phyloP scores from a whole-genome alignment of 768 basidiomycete species.

The Leccinellum luteum region DNA sequence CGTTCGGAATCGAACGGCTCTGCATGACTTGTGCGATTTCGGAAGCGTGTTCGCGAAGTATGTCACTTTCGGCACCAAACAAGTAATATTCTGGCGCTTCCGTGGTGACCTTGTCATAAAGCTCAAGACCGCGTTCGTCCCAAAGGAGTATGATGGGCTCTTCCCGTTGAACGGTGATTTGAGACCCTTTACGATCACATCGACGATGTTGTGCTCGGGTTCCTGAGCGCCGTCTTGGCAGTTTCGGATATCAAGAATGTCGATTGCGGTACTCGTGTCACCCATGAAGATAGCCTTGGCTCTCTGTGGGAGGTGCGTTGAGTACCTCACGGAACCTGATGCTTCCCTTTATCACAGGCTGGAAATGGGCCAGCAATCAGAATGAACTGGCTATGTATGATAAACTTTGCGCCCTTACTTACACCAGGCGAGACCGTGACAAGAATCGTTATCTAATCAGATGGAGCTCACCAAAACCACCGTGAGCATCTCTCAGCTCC shows the following conservation, averaged over 20 bases:
- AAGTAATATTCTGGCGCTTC: constrained; percentile 83
- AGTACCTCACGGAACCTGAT: too few species aligned
- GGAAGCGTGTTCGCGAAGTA: constrained; percentile 67
- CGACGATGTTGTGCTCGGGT: constrained; percentile 34
- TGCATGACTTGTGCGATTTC: constrained; percentile 80
- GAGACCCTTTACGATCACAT: constrained; percentile 56
- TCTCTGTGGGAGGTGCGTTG: background rate
- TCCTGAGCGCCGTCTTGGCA: constrained; percentile 4
- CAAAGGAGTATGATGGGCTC: constrained; percentile 83
- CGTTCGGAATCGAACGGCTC: constrained; percentile 21
- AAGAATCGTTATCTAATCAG: too few species aligned
- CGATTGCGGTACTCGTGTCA: constrained; percentile 11
- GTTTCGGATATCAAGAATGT: constrained; percentile 23
- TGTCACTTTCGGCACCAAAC: constrained; percentile 83
- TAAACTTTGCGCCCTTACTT: too few species aligned
- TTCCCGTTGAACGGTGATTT: constrained; percentile 52
- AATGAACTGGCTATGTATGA: too few species aligned
- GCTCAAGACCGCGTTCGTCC: constrained; percentile 79
- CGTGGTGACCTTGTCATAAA: constrained; percentile 85
- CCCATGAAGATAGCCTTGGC: constrained; percentile 14
- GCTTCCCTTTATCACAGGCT: too few species aligned
- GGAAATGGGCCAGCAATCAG: too few species aligned
- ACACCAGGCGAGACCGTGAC: too few species aligned
- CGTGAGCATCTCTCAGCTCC: too few species aligned
- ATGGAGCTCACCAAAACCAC: too few species aligned